A percentile compares a stretch with the other conserved stretches of the same genome.
Evolutionary conservation across 768 basidiomycete species (phyloP).

Genomic region (Chlorophyllum brunneum): DNA sequence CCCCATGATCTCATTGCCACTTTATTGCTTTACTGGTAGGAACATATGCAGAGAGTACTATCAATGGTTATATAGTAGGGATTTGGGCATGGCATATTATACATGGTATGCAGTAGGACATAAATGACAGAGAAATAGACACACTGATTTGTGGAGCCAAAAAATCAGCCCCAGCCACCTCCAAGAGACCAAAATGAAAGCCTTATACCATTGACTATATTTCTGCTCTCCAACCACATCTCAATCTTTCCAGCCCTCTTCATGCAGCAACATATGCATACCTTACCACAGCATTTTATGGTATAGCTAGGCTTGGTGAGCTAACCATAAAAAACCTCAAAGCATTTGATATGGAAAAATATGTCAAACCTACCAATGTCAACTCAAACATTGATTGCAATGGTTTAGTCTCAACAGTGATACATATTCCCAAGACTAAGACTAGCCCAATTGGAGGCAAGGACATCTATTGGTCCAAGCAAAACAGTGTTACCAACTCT

Average conservation of each 20-base stretch:
- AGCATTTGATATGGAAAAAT: slow-evolving; percentile 23
- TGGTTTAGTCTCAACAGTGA: slow-evolving; percentile 20
- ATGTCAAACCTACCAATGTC: slow-evolving; percentile 26
- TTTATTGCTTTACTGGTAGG: slow-evolving; percentile 30
- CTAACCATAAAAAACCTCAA: slow-evolving; percentile 30
- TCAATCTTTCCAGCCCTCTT: slow-evolving; percentile 25
- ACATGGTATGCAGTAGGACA: slow-evolving; percentile 30
- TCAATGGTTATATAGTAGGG: slow-evolving; percentile 34
- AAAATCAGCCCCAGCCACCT: slow-evolving; percentile 24
- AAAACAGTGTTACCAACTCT: slow-evolving; percentile 18
- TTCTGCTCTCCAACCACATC: slow-evolving; percentile 8
- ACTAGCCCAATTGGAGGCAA: not conserved
- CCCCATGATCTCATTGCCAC: slow-evolving; percentile 19
- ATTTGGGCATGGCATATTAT: slow-evolving; percentile 45
- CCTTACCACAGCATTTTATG: slow-evolving; percentile 35
- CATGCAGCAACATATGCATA: slow-evolving; percentile 34
- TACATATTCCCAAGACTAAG: slow-evolving; percentile 28
- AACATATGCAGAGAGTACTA: slow-evolving; percentile 24
- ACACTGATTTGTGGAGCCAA: slow-evolving; percentile 26
- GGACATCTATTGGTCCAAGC: slow-evolving; percentile 13
- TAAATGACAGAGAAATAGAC: slow-evolving; percentile 23
- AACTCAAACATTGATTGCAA: slow-evolving; percentile 18
- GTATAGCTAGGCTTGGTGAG: slow-evolving; percentile 29
- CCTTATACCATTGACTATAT: slow-evolving; percentile 29
- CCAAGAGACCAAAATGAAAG: slow-evolving; percentile 22